A percentile compares a stretch with the other conserved stretches of the same genome.
phyloP scores from a whole-genome alignment of 495 filamentous ascomycete genomes.

The Neurospora sp. region DNA sequence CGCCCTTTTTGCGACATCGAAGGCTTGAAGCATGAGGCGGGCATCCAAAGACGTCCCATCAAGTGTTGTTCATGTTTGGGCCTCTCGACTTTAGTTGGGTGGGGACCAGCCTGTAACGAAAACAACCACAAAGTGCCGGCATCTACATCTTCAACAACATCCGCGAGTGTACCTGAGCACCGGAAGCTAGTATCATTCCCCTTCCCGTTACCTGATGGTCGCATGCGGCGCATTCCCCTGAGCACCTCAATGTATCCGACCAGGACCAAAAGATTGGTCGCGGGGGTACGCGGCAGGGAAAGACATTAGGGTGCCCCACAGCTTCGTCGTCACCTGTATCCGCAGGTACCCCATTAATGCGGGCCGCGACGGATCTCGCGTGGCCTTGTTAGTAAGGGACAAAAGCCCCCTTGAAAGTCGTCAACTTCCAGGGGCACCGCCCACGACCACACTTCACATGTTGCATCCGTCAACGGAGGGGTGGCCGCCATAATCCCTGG shows the following conservation, averaged over 20 bases:
- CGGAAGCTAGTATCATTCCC: not conserved
- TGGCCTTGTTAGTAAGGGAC: not conserved
- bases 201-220: not conserved
- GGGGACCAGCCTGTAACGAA: not conserved
- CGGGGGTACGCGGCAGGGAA: not conserved
- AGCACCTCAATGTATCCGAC: not conserved
- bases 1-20: not conserved
- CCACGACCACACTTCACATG: not conserved
- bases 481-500: not conserved
- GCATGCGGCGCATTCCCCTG: not conserved
- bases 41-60: not conserved
- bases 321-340: not conserved
- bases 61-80: not conserved
- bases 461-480: not conserved
- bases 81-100: not conserved
- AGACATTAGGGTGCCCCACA: not conserved
- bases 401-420: not conserved
- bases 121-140: not conserved
- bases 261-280: not conserved
- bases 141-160: not conserved
- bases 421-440: not conserved
- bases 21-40: not conserved
- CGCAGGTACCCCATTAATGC: not conserved
- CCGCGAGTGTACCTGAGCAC: not conserved
- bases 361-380: not conserved